Base-by-base conservation (phyloP, 2,329 filamentous ascomycete species). In the Penicillium sp. region DNA sequence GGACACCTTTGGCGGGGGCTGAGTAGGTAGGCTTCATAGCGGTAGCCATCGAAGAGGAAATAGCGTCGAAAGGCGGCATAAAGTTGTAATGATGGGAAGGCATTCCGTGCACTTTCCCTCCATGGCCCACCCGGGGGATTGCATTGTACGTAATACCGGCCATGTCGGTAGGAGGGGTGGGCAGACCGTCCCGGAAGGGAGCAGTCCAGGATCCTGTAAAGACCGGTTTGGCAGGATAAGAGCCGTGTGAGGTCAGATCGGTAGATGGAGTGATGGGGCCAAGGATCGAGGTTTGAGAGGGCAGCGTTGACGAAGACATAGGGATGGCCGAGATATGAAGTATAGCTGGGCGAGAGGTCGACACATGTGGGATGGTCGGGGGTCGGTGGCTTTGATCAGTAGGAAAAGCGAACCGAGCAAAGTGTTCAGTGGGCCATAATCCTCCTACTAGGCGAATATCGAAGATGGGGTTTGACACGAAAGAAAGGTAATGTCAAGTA, bases 111-210 rank as follows among this genome's bases (percentile, higher is more conserved):
- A 58, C 55, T 44, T 69, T 70, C 35, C 60, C 64, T 53, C 68
- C 72, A 66, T 75, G 70, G 55, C 60, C 59, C 43, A 69, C 56
- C 18, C 68, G 47, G 15, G 68, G 63, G 26, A 72, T 57, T 27
- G 64, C 66, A 57, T 71, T 73, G 55, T 73, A 73, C 27, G 73
- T 67, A 46, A 76, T 63, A n/a, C 73, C 72, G 48, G 68, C 73
- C 74, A 76, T 76, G 49, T 76, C 74, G 70, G 61, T 63, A 35
- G 73, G 74, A 54, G 74, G 74, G 25, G 74, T 76, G 22, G 72
- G 73, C 35, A 76, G 63, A 62, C 74, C 74, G 73, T 71, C 71
- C 67, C 72, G 63, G 49, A 73, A 70, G 49, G 73, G 69, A 69
- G 67, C 69, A 59, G 69, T 69, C 69, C 70, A 73, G 55, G 61